Conservation (phyloP, 2,329 filamentous ascomycete genomes). For the Aspergillus terreus region DNA sequence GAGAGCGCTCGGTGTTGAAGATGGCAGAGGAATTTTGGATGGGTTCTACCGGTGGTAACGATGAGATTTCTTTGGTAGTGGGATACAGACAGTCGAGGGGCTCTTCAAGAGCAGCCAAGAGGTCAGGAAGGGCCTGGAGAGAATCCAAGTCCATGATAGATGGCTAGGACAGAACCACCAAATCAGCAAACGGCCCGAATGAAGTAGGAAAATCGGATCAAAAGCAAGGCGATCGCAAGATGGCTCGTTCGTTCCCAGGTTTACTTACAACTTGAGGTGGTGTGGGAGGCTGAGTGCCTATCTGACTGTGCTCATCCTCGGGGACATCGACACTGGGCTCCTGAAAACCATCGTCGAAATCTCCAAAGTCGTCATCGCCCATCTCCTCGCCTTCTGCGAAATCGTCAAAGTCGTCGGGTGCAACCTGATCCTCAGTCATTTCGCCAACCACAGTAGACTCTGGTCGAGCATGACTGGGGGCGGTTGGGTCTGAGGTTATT, state of each 20-base stretch:
- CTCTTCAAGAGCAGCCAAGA: conserved; percentile 35
- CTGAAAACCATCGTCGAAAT: conserved; percentile 68
- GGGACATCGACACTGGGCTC: conserved; percentile 31
- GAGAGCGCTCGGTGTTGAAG: conserved; percentile 80
- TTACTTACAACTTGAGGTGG: conserved; percentile 44
- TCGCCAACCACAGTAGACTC: conserved; percentile 43
- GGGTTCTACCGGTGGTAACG: conserved; percentile 35
- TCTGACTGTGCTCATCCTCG: conserved; percentile 17
- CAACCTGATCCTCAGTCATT: conserved; percentile 64
- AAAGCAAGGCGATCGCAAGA: not conserved
- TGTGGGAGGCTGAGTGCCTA: conserved; percentile 24
- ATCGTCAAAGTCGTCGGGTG: conserved; percentile 57
- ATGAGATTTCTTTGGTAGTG: conserved; percentile 32
- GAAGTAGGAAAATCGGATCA: not conserved
- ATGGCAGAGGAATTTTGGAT: conserved; percentile 51
- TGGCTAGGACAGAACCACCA: conserved; percentile 21
- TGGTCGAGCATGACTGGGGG: conserved; percentile 35
- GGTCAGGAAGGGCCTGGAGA: conserved; percentile 44
- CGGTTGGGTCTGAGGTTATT: conserved; percentile 58
- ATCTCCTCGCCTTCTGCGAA: conserved; percentile 51
- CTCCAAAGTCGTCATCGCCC: conserved; percentile 56
- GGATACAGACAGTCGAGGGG: conserved; percentile 45
- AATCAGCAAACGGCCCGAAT: conserved; percentile 1
- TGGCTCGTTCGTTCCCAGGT: not conserved
- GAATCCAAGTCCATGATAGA: conserved; percentile 52